Evolutionary conservation across 805 yeast species (phyloP), one percentile per base, ranked within the genome.

Genomic region (Candida vartiovaarae): DNA sequence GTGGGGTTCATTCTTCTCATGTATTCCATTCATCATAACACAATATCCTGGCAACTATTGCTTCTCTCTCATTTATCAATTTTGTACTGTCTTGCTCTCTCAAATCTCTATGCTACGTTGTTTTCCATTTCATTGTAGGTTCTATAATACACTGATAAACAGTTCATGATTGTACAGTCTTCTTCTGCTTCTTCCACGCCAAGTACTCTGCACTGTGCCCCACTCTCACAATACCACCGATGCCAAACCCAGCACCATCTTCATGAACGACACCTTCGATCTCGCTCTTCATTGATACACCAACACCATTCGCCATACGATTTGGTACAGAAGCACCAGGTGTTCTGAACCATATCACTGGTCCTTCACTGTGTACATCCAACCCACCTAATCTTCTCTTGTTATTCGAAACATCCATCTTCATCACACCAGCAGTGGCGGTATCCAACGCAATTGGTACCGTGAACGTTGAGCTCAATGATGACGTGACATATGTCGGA

Each of bases 131-230:
- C 20, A 15, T 15, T 15, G 20, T 15, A 28, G 8, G 9, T 28
- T 7, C 9, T 8, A 29, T 38, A 20, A 11, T 8, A 11, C 37
- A 26, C 35, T 9, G 9, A 9, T 7, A 28, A 9, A 6, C 6
- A 7, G 30, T 7, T 28, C 30, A 28, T 28, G 30, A 28, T 28
- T 23, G 27, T n/a, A 8, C 15, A 4, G 23, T 7, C 4, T 10
- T 2, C 32, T 55, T 55, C 5, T 43, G 47, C 33, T 47, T 45
- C 57, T 74, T 77, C 74, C 74, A 80, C 2, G 87, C 85, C 57
- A 88, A 61, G 57, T 84, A 89, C 55, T 72, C 71, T 2, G 88
- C 86, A 41, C 84, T 76, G 55, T 87, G 95, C 5, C 95, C 88
- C 32, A 81, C 58, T 32, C 74, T 73, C 27, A 61, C 50, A 4